Evolutionary conservation across 345 rosid genomes (phyloP).

Genomic region (Populus davidiana): DNA sequence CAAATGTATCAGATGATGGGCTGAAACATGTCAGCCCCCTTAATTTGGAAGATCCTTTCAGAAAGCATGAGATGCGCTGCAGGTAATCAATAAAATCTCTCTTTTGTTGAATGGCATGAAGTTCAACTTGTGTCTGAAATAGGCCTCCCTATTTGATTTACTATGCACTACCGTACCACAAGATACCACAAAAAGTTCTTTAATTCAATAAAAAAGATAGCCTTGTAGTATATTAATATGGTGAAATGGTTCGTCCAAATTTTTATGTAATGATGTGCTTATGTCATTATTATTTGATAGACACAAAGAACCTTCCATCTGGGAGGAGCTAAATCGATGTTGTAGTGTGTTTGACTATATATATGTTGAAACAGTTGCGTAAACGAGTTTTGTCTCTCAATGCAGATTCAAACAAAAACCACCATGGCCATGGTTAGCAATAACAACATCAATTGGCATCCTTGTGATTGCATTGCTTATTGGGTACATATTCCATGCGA

Average conservation of each 20-base stretch:
- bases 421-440: conserved; percentile 74
- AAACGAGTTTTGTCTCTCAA: conserved; percentile 12
- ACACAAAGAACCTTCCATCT: conserved; percentile 4
- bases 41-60: conserved; percentile 89
- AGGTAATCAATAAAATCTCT: conserved; percentile 45
- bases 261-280: neutral
- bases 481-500: conserved; percentile 74
- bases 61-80: conserved; percentile 98
- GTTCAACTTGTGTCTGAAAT: conserved; percentile 8
- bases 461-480: conserved; percentile 78
- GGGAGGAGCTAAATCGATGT: neutral
- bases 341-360: neutral
- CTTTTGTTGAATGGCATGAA: neutral
- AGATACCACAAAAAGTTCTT: neutral
- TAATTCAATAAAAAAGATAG: neutral
- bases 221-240: neutral
- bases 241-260: neutral
- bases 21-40: conserved; percentile 66
- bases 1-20: conserved; percentile 51
- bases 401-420: conserved; percentile 80
- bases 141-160: neutral
- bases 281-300: neutral
- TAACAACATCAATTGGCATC: conserved; percentile 56
- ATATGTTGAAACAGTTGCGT: conserved; percentile 4
- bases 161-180: neutral